A percentile compares a stretch with the other conserved stretches of the same genome.
Evolutionary conservation across 2,329 filamentous ascomycete species (phyloP).

Genomic region (Paraconiothyrium brasiliense): DNA sequence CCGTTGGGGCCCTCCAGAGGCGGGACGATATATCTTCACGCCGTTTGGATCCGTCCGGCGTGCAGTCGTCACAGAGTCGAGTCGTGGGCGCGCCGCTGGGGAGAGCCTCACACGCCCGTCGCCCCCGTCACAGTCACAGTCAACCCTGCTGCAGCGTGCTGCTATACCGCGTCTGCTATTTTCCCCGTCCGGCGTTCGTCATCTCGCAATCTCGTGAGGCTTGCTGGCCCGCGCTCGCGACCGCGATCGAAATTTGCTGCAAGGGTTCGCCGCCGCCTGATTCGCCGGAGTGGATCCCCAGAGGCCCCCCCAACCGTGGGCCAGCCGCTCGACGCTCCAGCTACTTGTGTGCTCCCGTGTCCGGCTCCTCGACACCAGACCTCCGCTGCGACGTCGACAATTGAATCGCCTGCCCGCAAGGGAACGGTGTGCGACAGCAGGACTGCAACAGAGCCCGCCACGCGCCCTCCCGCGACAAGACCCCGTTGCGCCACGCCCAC

Average conservation of each 20-base stretch:
- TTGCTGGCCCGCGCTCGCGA: slow-evolving; percentile 7
- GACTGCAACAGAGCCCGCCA: slow-evolving; percentile 17
- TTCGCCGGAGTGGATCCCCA: slow-evolving; percentile 6
- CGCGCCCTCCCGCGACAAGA: slow-evolving; percentile 8
- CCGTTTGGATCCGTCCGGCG: background rate
- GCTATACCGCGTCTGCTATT: background rate
- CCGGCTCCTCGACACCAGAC: slow-evolving; percentile 30
- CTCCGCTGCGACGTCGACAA: slow-evolving; percentile 46
- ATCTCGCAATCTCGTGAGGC: slow-evolving; percentile 18
- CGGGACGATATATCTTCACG: background rate
- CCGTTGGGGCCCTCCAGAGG: slow-evolving; percentile 10
- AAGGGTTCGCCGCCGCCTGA: slow-evolving; percentile 1
- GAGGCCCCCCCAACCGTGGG: background rate
- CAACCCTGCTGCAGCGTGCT: background rate
- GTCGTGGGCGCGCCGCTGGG: background rate
- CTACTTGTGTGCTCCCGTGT: slow-evolving; percentile 18
- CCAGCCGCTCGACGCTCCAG: slow-evolving; percentile 10
- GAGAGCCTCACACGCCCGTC: background rate
- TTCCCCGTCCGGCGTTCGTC: slow-evolving; percentile 14
- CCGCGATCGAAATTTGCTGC: slow-evolving; percentile 16
- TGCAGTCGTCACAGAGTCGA: too few relatives aligned
- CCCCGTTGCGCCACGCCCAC: background rate
- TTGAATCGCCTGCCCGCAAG: slow-evolving; percentile 23
- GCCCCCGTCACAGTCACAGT: background rate
- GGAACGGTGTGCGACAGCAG: slow-evolving; percentile 16